Base-by-base conservation (phyloP, 345 rosid species). In the Crucihimalaya himalaica region DNA sequence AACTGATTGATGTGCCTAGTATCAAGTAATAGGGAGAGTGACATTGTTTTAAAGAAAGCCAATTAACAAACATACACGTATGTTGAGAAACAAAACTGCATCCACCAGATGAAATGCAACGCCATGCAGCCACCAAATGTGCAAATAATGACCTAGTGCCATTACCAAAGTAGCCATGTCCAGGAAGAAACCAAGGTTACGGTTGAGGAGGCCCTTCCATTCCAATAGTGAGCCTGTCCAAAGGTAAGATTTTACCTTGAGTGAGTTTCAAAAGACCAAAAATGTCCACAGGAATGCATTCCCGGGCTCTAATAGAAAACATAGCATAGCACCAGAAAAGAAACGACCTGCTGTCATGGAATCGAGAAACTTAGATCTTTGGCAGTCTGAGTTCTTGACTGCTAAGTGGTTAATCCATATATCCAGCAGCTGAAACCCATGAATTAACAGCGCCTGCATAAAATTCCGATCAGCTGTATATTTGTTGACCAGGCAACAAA, bases 71-170 rank as follows among this genome's bases (percentile, higher is more conserved):
- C 81, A 86, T 86, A 95, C 99, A 62, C 98, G 93, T 70, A 92
- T 87, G 78, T 95, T 95, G 70, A 95, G 77, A 78, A 92, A 88
- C 54, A 95, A 90, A 76, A 95, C 83, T 54, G 87, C 96, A 82
- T 95, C 99, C 72, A 86, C 90, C 50, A 95, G 85, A 84, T 92
- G 99, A 84, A 95, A 86, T 37, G 97, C 88, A 91, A 95, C 78
- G 68, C 99, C 98, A 80, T 83, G 97, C 59, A 95, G 89, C 97
- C 97, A 92, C 97, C 98, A 95, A 43, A 95, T 90, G 75, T 86
- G 81, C 78, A 89, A 46, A 76, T 95, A 95, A 77, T 95, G 99
- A 76, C 96, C 97, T 18, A 95, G 86, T 47, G 98, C 98, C 93
- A 90, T 88, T 68, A 88, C 72, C 73, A 95, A 79, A 50, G 98